Conservation (phyloP, 2,329 filamentous ascomycete species). For the Tolypocladium nubicola region DNA sequence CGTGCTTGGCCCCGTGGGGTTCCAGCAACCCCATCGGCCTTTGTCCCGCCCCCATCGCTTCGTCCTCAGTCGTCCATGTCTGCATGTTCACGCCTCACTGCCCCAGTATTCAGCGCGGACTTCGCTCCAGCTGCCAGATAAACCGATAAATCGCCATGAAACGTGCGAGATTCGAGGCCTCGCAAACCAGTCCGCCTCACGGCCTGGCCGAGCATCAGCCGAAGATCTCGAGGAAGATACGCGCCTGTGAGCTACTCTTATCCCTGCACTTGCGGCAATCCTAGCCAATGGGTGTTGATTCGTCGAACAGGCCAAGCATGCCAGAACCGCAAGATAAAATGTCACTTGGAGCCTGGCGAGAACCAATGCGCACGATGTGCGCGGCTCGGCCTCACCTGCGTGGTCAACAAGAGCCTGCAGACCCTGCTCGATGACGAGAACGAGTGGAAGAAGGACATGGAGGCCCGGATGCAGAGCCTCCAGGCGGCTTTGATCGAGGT, state of each 20-base stretch:
- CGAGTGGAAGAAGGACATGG: slow-evolving; percentile 26
- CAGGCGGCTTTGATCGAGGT: slow-evolving; percentile 15
- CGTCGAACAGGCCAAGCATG: slow-evolving; percentile 27
- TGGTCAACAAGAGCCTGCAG: slow-evolving; percentile 45
- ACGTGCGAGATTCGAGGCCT: slow-evolving; percentile 9
- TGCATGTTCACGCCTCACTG: neutral
- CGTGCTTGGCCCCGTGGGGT: neutral
- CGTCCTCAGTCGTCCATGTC: neutral
- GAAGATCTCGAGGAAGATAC: slow-evolving; percentile 21
- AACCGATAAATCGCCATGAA: slow-evolving; percentile 9
- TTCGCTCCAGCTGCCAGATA: slow-evolving; percentile 1
- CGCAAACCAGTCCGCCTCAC: slow-evolving; percentile 7
- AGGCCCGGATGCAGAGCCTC: slow-evolving; percentile 14
- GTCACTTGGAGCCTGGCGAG: slow-evolving; percentile 34
- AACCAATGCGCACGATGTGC: slow-evolving; percentile 36
- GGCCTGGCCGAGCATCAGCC: slow-evolving; percentile 9
- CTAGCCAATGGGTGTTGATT: neutral
- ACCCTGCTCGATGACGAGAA: slow-evolving; percentile 43
- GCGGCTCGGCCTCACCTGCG: slow-evolving; percentile 37
- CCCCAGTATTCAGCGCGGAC: slow-evolving; percentile 20
- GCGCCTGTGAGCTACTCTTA: slow-evolving; percentile 16
- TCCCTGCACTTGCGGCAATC: neutral
- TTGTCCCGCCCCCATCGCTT: slow-evolving; percentile 4
- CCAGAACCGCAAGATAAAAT: slow-evolving; percentile 44
- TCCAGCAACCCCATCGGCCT: neutral